Evolutionary conservation across 2,329 filamentous ascomycete species (phyloP).

Genomic region (Mycosphaerella sp.): DNA sequence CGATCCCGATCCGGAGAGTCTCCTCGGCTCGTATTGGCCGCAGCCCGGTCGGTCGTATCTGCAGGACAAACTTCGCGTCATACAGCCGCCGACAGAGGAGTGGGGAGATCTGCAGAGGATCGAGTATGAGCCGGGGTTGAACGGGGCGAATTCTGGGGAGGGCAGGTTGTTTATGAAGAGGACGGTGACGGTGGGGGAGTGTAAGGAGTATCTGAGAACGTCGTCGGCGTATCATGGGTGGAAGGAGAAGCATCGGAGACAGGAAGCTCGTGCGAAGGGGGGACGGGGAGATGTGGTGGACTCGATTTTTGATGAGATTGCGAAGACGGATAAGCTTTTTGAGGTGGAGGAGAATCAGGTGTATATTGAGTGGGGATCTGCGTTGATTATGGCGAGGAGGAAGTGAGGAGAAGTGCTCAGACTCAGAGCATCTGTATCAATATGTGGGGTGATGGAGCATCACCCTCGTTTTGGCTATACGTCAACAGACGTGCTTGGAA

Average conservation of each 20-base stretch:
- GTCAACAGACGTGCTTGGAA: too few relatives aligned
- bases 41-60: conserved; percentile 54
- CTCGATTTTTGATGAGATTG: conserved; percentile 54
- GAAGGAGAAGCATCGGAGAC: conserved; percentile 50
- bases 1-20: conserved; percentile 41
- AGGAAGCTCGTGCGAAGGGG: conserved; percentile 47
- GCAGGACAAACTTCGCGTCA: conserved; percentile 46
- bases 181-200: conserved; percentile 50
- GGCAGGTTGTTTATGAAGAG: conserved; percentile 49
- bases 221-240: conserved; percentile 57
- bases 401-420: conserved; percentile 9
- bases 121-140: conserved; percentile 51
- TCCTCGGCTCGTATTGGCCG: conserved; percentile 56
- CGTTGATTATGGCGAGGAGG: conserved; percentile 52
- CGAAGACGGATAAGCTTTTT: conserved; percentile 49
- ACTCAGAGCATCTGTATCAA: not conserved
- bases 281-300: conserved; percentile 59
- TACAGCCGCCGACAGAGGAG: conserved; percentile 47
- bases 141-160: conserved; percentile 37
- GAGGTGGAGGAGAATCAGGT: conserved; percentile 46
- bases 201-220: conserved; percentile 57
- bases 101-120: conserved; percentile 51
- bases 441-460: too few relatives aligned
- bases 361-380: conserved; percentile 57
- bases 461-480: too few relatives aligned